Evolutionary conservation across 345 rosid genomes (phyloP), one percentile per base, ranked within the genome.

Genomic region (Pseudoturritis turrita): DNA sequence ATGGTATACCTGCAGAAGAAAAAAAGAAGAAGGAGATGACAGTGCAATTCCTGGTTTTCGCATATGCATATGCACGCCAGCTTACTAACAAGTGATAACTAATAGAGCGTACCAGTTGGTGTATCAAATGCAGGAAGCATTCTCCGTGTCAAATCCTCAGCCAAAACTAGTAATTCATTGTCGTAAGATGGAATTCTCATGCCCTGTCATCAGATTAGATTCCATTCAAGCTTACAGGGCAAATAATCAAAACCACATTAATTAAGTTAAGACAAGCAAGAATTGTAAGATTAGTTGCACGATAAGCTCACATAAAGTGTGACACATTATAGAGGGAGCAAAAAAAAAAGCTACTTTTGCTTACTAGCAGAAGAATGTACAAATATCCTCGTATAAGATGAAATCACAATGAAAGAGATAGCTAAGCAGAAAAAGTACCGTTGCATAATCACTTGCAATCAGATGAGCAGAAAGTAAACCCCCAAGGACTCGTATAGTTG

Each of bases 391-490:
- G 3, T 3, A 12, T 10, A 47, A 17, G 74, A 65, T 6, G 36
- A 73, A 14, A 44, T 66, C 37, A 15, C 12, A 12, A 43, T 18
- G 23, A 72, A 73, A 73, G 29, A 13, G 2, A 63, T 23, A 67
- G 68, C 39, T 13, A 43, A 14, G 56, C 40, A 75, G 50, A 39
- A 22, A 39, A 23, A 33, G 47, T 83, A 95, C 99, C 93, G 94
- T 91, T 46, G 99, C 90, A 77, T 87, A 84, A 78, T 95, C 99
- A 85, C 96, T 95, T 68, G 99, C 97, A 76, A 91, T 87, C 67
- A 91, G 89, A 83, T 95, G 99, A 63, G 99, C 99, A 28, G 99
- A 95, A n/a, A 95, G 87, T 78, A 95, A 81, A 69, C 99, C 99
- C 62, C 99, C 99, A 65, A 95, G 89, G 73, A 95, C 88, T 62